Evolutionary conservation across 176 grass and related monocot species (phyloP), one percentile per base, ranked within the genome.

Genomic region (Juncus inflexus): DNA sequence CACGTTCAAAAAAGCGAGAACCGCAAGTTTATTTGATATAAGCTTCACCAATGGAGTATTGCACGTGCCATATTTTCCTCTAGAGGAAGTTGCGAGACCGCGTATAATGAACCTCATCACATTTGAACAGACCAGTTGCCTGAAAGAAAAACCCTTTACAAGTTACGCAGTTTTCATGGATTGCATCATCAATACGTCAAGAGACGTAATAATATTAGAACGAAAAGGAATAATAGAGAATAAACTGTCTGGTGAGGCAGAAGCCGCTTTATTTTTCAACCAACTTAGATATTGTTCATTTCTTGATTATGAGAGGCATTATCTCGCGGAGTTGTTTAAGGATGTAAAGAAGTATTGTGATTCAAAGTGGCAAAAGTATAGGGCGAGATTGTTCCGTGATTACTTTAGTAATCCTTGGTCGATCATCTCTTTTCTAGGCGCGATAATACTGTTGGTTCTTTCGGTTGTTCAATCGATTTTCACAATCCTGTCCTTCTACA

Each of bases 211-310:
- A 35, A 75, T 75, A 55, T 45, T 75, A 3, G 58, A 63, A 9
- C 72, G 40, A 9, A 52, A 54, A 3, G 72, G 42, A 52, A 64
- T 75, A n/a, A 15, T 75, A 15, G 72, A 75, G 72, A 75, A 75
- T 55, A 75, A 15, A 40, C 54, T 57, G 14, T 5, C 54, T 0
- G 28, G 56, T 12, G 67, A 70, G 19, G 56, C 42, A 14, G 52
- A 12, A 3, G 67, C 67, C 0, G 67, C 67, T 42, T 14, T 55
- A 0, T 70, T 58, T 40, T 70, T 70, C 13, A 70, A 70, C 53
- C 67, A 70, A 51, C 67, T 70, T 11, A 47, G 43, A 9, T 47
- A 47, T 47, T 64, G 59, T 9, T 5, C 28, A 13, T 52, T 50
- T n/a, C 58, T 9, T 1, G 47, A 75, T 15, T 65, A 75, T 28